A percentile compares a stretch with the other conserved stretches of the same genome.
Conservation (phyloP, 257 asterid species). For the Nyctanthes arbortristis region DNA sequence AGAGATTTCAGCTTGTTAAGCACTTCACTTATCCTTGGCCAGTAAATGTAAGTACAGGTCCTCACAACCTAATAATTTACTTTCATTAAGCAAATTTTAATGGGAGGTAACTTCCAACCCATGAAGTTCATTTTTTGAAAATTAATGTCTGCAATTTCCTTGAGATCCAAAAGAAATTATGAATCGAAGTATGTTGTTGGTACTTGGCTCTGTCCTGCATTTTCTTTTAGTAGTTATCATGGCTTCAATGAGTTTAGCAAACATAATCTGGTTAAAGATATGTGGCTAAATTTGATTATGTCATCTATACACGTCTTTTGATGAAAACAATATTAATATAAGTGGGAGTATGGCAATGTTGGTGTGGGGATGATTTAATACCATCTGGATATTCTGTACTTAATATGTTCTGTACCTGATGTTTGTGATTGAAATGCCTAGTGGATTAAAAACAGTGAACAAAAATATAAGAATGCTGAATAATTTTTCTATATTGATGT, state of each 20-base stretch:
- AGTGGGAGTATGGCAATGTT: background rate
- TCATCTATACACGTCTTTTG: background rate
- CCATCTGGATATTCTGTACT: background rate
- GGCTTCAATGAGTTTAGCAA: background rate
- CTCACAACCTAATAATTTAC: slow-evolving; percentile 4
- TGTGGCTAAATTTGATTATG: background rate
- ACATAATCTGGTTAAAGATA: background rate
- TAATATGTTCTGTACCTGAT: background rate
- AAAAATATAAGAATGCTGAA: too few species aligned
- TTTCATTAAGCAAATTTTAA: background rate
- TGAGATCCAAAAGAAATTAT: background rate
- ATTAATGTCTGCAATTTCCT: background rate
- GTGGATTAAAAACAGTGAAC: too few species aligned
- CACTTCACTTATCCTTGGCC: slow-evolving; percentile 62
- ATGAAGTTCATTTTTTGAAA: background rate
- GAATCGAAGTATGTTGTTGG: background rate
- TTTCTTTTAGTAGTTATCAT: background rate
- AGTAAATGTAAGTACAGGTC: slow-evolving; percentile 46
- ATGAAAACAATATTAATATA: background rate
- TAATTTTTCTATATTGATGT: too few species aligned
- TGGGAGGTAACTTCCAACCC: background rate
- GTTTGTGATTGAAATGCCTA: background rate
- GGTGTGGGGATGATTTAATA: slow-evolving; percentile 1
- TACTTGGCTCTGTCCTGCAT: background rate
- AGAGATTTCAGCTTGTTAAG: slow-evolving; percentile 54